These are phyloP conservation scores for Thyridium curvatum DNA, from an alignment of 2,329 filamentous ascomycete genomes.

Conservation along the genomic window DNA sequence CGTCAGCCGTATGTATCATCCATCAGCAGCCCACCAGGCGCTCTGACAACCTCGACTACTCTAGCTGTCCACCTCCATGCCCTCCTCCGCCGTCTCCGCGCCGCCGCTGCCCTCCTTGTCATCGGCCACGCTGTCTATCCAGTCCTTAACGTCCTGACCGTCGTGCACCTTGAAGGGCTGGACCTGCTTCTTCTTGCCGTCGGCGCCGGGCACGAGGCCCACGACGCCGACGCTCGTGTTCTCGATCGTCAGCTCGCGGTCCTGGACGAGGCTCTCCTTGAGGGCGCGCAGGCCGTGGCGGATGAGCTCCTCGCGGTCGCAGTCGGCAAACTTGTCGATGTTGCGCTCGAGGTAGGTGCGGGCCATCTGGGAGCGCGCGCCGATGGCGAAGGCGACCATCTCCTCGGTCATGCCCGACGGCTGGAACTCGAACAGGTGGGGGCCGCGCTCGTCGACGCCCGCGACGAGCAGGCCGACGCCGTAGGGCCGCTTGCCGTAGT, in stretches of 20 bases:
- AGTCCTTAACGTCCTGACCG: slow-evolving; percentile 76
- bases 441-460: slow-evolving; percentile 87
- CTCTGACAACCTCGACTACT: background rate
- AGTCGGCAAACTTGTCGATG: slow-evolving; percentile 73
- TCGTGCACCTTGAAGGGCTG: slow-evolving; percentile 90
- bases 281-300: slow-evolving; percentile 84
- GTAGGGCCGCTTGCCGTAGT: slow-evolving; percentile 94
- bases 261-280: slow-evolving; percentile 93
- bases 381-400: slow-evolving; percentile 94
- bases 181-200: slow-evolving; percentile 45
- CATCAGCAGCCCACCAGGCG: too few species aligned
- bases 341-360: slow-evolving; percentile 94
- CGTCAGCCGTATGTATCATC: too few species aligned
- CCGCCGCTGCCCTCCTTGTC: slow-evolving; percentile 43
- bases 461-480: slow-evolving; percentile 89
- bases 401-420: slow-evolving; percentile 93
- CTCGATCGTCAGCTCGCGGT: slow-evolving; percentile 94
- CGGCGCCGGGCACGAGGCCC: slow-evolving; percentile 55
- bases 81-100: slow-evolving; percentile 34
- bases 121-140: slow-evolving; percentile 69
- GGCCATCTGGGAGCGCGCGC: slow-evolving; percentile 94
- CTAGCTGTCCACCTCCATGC: slow-evolving; percentile 38
- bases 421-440: slow-evolving; percentile 98
- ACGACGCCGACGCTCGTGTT: slow-evolving; percentile 91
- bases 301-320: slow-evolving; percentile 78